Base-by-base conservation (phyloP, 805 yeast species). In the Blastobotrys muscicola region DNA sequence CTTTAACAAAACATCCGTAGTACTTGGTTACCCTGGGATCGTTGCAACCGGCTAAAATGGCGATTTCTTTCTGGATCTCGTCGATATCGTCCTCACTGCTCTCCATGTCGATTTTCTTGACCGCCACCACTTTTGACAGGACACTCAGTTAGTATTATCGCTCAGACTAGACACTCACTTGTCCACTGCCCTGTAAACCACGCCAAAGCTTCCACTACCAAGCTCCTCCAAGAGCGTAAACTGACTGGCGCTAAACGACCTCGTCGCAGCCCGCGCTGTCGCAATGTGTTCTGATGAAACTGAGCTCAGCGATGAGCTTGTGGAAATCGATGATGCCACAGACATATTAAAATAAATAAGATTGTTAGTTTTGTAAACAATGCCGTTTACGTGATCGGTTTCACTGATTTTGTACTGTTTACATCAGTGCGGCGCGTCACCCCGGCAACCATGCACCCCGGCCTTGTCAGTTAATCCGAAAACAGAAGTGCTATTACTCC, bases 121-220 rank as follows among this genome's bases (percentile, higher is more conserved):
- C 67, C 6, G 82, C 82, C 36, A 76, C 80, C 41, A 70, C 73
- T 36, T 59, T 55, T 33, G 39, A 38, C 3, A 42, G 23, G 31
- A 47, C 35, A 12, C 26, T 4, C 4, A 4, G 26, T 20, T 20
- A 20, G 26, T 20, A 20, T 20, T 20, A 6, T 32, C 48, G 39
- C 26, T 20, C 26, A 20, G n/a, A n/a, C n/a, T n/a, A n/a, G n/a
- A n/a, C n/a, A 20, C 26, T 20, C 26, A 20, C 26, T 65, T 65
- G 50, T 80, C 74, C 8, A 71, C 51, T 1, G 84, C 92, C 33
- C 76, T 64, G 59, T 76, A 83, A 1, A 83, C 92, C 2, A 76
- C 80, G 0, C 92, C 92, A 59, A 82, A 83, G 7, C 85, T 84
- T 1, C 92, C 92, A 44, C 81, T 65, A 3, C 92, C 92, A 3